These are phyloP conservation scores for Irpex sp. DNA, from an alignment of 1,284 basidiomycete genomes.

Conservation along the genomic window DNA sequence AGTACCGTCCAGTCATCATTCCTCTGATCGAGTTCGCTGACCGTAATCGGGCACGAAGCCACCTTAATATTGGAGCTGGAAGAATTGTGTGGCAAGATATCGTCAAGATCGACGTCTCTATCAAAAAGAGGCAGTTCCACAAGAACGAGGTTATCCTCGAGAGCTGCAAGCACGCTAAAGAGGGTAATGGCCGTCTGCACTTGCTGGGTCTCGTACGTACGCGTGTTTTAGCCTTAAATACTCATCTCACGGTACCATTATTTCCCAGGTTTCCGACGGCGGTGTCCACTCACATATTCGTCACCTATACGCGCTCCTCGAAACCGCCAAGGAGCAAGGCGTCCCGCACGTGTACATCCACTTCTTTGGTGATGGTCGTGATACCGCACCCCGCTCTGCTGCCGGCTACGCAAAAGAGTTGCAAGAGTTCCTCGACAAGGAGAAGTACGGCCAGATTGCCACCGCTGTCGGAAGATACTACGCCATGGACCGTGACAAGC, in stretches of 20 bases:
- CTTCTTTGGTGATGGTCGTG: constrained; percentile 88
- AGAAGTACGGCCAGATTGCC: constrained; percentile 71
- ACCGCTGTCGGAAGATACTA: constrained; percentile 89
- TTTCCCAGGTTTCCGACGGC: constrained; percentile 75
- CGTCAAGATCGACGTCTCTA: constrained; percentile 85
- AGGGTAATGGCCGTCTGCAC: constrained; percentile 78
- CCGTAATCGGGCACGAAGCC: constrained; percentile 41
- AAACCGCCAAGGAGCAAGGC: constrained; percentile 80
- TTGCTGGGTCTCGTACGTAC: constrained; percentile 74
- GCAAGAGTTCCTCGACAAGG: constrained; percentile 72
- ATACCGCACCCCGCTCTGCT: constrained; percentile 83
- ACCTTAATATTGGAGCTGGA: constrained; percentile 90
- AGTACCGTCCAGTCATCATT: constrained; percentile 23
- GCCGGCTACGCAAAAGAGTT: constrained; percentile 70
- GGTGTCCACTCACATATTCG: constrained; percentile 93
- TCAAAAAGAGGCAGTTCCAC: constrained; percentile 86
- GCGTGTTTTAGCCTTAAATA: constrained; percentile 4
- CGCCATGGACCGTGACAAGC: constrained; percentile 94
- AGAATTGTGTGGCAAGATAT: constrained; percentile 95
- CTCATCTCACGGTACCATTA: neutral
- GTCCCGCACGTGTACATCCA: constrained; percentile 86
- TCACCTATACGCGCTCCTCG: constrained; percentile 84
- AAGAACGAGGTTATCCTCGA: constrained; percentile 72
- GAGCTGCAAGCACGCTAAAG: constrained; percentile 74
- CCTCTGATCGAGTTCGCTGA: constrained; percentile 1